phyloP scores from a whole-genome alignment of 352 stramenopile genomes.

The Pythium oligandrum region DNA sequence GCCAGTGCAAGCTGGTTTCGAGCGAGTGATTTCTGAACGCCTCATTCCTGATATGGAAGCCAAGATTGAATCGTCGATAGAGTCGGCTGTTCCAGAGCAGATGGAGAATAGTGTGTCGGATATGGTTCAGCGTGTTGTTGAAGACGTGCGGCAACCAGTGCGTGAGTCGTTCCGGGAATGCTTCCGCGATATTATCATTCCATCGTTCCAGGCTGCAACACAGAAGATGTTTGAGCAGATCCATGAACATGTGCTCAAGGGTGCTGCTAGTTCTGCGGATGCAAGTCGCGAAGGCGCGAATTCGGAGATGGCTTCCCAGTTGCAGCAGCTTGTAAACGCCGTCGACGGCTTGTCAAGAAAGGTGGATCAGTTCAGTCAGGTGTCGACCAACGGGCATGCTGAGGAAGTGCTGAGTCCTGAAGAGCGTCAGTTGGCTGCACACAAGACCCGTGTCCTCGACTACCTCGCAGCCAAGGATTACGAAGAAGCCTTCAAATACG shows the following conservation, averaged over 20 bases:
- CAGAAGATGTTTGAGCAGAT: slow-evolving; percentile 90
- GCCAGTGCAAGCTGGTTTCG: slow-evolving; percentile 71
- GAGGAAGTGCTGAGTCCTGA: slow-evolving; percentile 26
- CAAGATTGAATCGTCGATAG: slow-evolving; percentile 62
- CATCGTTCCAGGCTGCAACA: slow-evolving; percentile 80
- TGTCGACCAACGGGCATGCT: slow-evolving; percentile 18
- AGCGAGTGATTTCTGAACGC: slow-evolving; percentile 69
- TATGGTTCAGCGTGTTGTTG: slow-evolving; percentile 71
- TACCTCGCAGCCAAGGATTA: slow-evolving; percentile 53
- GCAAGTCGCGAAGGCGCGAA: slow-evolving; percentile 58
- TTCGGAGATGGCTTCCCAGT: slow-evolving; percentile 48
- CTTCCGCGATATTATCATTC: slow-evolving; percentile 85
- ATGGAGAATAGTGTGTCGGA: slow-evolving; percentile 58
- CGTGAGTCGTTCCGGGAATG: slow-evolving; percentile 82
- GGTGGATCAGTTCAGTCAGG: slow-evolving; percentile 44
- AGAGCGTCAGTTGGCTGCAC: slow-evolving; percentile 48
- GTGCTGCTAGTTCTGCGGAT: slow-evolving; percentile 32
- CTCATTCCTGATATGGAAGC: slow-evolving; percentile 68
- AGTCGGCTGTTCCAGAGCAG: slow-evolving; percentile 49
- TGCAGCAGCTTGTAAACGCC: slow-evolving; percentile 59
- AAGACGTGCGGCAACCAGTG: slow-evolving; percentile 75
- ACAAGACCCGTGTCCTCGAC: slow-evolving; percentile 48
- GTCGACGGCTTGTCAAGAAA: slow-evolving; percentile 60
- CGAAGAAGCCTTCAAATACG: slow-evolving; percentile 79
- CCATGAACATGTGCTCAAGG: slow-evolving; percentile 76